These are phyloP conservation scores for Monilinia laxa DNA, from an alignment of 2,329 filamentous ascomycete genomes.

Conservation along the genomic window DNA sequence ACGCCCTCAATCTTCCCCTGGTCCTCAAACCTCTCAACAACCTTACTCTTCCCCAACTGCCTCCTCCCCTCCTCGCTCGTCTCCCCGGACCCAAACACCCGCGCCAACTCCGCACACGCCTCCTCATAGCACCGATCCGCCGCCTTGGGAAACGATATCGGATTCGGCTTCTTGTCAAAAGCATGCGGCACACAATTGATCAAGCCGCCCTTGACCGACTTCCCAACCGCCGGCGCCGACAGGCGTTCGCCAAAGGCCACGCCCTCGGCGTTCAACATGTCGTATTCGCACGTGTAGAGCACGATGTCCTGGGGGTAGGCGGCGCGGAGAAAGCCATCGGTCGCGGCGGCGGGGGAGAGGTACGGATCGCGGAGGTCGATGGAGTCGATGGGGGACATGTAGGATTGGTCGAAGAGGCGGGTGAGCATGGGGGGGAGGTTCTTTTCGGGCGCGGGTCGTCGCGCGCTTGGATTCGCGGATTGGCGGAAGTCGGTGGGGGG, in stretches of 20 bases:
- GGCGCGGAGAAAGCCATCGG: slow-evolving; percentile 49
- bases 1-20: slow-evolving; percentile 15
- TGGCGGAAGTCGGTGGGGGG: slow-evolving; percentile 62
- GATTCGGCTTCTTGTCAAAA: slow-evolving; percentile 67
- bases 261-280: slow-evolving; percentile 63
- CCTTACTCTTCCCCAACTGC: slow-evolving; percentile 32
- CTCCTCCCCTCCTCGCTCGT: slow-evolving; percentile 33
- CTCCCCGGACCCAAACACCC: slow-evolving; percentile 34
- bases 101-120: slow-evolving; percentile 37
- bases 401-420: slow-evolving; percentile 62
- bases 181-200: slow-evolving; percentile 60
- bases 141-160: slow-evolving; percentile 45
- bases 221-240: slow-evolving; percentile 47
- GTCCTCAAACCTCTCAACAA: slow-evolving; percentile 37
- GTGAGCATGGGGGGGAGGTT: slow-evolving; percentile 59
- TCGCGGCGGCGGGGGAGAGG: slow-evolving; percentile 58
- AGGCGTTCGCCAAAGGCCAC: slow-evolving; percentile 61
- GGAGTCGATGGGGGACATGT: slow-evolving; percentile 51
- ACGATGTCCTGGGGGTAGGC: slow-evolving; percentile 54
- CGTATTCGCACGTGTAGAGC: slow-evolving; percentile 62
- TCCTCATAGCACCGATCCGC: slow-evolving; percentile 39
- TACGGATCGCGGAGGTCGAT: slow-evolving; percentile 51
- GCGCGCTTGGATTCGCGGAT: slow-evolving; percentile 55
- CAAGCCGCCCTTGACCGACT: slow-evolving; percentile 58
- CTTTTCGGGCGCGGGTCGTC: slow-evolving; percentile 55